phyloP scores from a whole-genome alignment of 768 basidiomycete species.

The Tylopilus felleus region DNA sequence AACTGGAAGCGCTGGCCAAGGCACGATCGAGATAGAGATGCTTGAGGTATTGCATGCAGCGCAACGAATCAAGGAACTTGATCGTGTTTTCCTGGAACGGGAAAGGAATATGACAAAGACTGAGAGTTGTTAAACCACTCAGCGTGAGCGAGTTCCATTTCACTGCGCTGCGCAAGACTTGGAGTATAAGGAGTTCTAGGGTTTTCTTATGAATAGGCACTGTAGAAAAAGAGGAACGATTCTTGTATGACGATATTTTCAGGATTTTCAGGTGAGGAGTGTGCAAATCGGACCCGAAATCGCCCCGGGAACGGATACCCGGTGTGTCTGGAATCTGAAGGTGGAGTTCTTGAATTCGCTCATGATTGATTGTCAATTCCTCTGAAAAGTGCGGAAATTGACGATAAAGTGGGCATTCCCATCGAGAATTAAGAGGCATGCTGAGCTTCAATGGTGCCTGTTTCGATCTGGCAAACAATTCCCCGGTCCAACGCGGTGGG shows the following conservation, averaged over 20 bases:
- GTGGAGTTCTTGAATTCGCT: not conserved
- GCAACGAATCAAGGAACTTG: too few species aligned
- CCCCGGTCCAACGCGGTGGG: constrained; percentile 35
- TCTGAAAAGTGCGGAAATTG: too few species aligned
- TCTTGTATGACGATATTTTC: too few species aligned
- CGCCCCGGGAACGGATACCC: too few species aligned
- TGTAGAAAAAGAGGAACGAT: too few species aligned
- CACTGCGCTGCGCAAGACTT: not conserved
- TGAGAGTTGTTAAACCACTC: constrained; percentile 33
- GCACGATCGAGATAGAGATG: too few species aligned
- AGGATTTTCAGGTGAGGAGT: not conserved
- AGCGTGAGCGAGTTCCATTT: not conserved
- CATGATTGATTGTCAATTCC: not conserved
- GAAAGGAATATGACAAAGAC: constrained; percentile 16
- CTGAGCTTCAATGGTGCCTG: constrained; percentile 28
- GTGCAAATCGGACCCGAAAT: too few species aligned
- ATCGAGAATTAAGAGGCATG: not conserved
- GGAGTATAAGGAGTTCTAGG: not conserved
- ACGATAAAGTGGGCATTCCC: too few species aligned
- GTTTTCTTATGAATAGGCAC: not conserved
- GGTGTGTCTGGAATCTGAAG: not conserved
- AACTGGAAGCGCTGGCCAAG: too few species aligned
- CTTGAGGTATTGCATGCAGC: too few species aligned
- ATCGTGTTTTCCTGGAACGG: too few species aligned
- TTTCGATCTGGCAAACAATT: constrained; percentile 46